phyloP scores from a whole-genome alignment of 208 protist species.

The Endotrypanum monterogeii region DNA sequence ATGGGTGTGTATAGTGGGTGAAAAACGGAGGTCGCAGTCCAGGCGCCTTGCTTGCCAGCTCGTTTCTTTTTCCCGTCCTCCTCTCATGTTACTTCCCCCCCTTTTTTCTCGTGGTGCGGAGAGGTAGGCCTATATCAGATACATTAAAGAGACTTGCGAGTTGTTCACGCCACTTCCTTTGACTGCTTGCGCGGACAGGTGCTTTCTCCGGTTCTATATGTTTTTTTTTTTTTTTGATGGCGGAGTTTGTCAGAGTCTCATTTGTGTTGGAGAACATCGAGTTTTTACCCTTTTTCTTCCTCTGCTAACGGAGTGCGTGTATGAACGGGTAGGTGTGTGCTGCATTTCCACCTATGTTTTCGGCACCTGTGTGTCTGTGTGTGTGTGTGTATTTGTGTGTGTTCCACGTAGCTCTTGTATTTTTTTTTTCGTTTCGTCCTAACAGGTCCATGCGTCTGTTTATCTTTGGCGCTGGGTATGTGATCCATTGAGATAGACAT shows the following conservation, averaged over 20 bases:
- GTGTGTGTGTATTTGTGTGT: background rate
- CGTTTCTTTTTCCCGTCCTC: background rate
- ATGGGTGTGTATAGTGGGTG: background rate
- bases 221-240: background rate
- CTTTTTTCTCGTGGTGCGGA: too few relatives aligned
- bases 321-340: background rate
- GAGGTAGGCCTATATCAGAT: background rate
- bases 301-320: background rate
- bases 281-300: background rate
- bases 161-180: background rate
- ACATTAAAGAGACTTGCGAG: background rate
- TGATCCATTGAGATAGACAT: too few relatives aligned
- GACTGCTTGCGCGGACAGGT: background rate
- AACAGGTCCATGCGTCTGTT: too few relatives aligned
- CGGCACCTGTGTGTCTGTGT: background rate
- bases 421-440: too few relatives aligned
- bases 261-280: background rate
- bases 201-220: background rate
- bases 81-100: too few relatives aligned
- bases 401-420: too few relatives aligned
- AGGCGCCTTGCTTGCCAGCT: background rate
- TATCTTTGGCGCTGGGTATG: too few relatives aligned
- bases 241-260: background rate
- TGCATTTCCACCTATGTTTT: background rate
- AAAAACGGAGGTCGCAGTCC: background rate